These are phyloP conservation scores for Asclepias syriaca DNA, from an alignment of 257 asterid species.

Conservation along the genomic window DNA sequence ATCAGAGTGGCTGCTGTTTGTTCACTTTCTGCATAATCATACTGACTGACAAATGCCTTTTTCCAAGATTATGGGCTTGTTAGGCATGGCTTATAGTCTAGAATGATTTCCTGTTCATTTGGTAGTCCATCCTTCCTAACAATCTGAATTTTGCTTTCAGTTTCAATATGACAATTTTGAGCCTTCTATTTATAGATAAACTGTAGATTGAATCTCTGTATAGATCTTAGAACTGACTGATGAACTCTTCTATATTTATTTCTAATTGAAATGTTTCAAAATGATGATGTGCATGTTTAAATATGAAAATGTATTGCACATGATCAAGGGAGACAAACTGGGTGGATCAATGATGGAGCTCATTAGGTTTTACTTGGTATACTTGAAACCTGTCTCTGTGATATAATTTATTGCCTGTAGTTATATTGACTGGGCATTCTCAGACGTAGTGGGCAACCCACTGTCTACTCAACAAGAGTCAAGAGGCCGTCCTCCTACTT, in stretches of 20 bases:
- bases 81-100: constrained; percentile 6
- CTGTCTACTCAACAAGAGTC: constrained; percentile 46
- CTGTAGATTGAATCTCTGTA: not conserved
- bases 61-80: constrained; percentile 12
- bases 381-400: constrained; percentile 4
- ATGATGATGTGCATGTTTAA: constrained; percentile 3
- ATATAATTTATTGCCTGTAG: constrained; percentile 5
- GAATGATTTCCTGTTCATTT: constrained; percentile 6
- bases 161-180: not conserved
- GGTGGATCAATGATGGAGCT: constrained; percentile 17
- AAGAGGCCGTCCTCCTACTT: constrained; percentile 53
- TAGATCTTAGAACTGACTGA: not conserved
- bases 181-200: not conserved
- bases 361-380: constrained; percentile 5
- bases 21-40: constrained; percentile 17
- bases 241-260: not conserved
- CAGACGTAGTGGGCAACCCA: constrained; percentile 36
- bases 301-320: constrained; percentile 14
- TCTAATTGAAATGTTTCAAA: constrained; percentile 2
- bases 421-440: constrained; percentile 22
- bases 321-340: constrained; percentile 6
- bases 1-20: constrained; percentile 11
- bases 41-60: not conserved
- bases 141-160: not conserved
- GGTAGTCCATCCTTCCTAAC: not conserved